Percentiles rank a stretch among this genome's conserved stretches.
Conservation (phyloP, 495 filamentous ascomycete genomes). For the Talaromyces trachyspermus region DNA sequence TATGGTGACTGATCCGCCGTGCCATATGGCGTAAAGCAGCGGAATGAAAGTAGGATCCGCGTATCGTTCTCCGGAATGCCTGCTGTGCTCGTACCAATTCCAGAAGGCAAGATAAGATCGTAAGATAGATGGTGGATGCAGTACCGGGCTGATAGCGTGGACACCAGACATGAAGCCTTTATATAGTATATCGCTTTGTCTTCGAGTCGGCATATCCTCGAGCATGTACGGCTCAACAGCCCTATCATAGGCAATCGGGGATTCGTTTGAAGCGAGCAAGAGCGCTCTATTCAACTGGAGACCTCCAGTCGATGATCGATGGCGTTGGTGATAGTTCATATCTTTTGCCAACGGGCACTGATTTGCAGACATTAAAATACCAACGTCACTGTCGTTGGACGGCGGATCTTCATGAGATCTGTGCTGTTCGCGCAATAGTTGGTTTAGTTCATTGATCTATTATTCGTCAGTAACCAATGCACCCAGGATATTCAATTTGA, state of each 20-base stretch:
- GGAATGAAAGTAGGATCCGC: constrained; percentile 39
- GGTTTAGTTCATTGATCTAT: constrained; percentile 43
- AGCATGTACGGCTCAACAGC: constrained; percentile 39
- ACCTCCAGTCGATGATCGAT: constrained; percentile 4
- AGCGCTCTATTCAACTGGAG: constrained; percentile 32
- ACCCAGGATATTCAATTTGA: background rate
- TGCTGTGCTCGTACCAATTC: constrained; percentile 42
- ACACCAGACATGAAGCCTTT: constrained; percentile 42
- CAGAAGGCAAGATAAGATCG: constrained; percentile 39
- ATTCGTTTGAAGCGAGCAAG: constrained; percentile 31
- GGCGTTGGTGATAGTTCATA: background rate
- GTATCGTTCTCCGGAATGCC: constrained; percentile 36
- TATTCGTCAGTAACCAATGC: constrained; percentile 8
- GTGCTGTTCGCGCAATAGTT: constrained; percentile 36
- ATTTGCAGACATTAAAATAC: constrained; percentile 5
- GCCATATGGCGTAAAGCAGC: constrained; percentile 42
- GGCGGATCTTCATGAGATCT: constrained; percentile 28
- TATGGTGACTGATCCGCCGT: constrained; percentile 39
- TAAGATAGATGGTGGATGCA: constrained; percentile 37
- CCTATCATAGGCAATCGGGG: constrained; percentile 28
- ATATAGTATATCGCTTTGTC: constrained; percentile 42
- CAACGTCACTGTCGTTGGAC: constrained; percentile 17
- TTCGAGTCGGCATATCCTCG: constrained; percentile 33
- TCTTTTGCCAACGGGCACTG: background rate
- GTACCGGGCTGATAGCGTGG: constrained; percentile 38